Evolutionary conservation across 768 basidiomycete genomes (phyloP), one percentile per base, ranked within the genome.

Genomic region (Boletus fagicola): DNA sequence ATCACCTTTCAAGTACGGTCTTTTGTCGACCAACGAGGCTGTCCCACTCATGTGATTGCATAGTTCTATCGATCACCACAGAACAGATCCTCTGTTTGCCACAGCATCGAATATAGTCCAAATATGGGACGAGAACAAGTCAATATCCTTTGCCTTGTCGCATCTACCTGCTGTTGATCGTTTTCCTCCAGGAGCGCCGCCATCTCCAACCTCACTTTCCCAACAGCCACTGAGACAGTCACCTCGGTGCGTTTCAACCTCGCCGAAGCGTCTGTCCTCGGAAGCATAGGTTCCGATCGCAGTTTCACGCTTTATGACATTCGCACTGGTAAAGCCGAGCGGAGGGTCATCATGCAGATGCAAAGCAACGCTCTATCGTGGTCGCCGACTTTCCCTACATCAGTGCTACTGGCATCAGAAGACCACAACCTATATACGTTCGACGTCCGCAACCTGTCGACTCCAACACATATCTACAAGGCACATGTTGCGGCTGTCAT

Each of bases 341-440:
- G 94, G 28, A 77, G 94, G 45, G 81, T 95, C 5, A 79, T 97
- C 53, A 95, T 98, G 92, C 87, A 91, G 84, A 93, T 98, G 87
- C 87, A 84, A 64, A 86, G 86, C 63, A 98, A 98, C 64, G 81
- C 90, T 9, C 79, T 99, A 1, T 82, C 93, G 15, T 99, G 95
- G 95, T 98, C 94, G 30, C 97, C 97, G 0, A 96, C 93, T 0
- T 88, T 94, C 68, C 97, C 97, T 4, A 98, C 95, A 0, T 79
- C 87, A 4, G 76, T 98, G 39, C 83, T 99, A 9, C 83, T 98
- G 8, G 97, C 92, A n/a, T 98, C 95, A 0, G 97, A 98, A 77
- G 96, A 98, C 68, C 95, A 98, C 76, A 97, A 98, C 66, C 80
- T 98, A 26, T 98, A 98, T 73, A 98, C 97, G 0, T 99, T 97